These are phyloP conservation scores for Metschnikowia picachoensis DNA, from an alignment of 805 yeast species.

Conservation along the genomic window DNA sequence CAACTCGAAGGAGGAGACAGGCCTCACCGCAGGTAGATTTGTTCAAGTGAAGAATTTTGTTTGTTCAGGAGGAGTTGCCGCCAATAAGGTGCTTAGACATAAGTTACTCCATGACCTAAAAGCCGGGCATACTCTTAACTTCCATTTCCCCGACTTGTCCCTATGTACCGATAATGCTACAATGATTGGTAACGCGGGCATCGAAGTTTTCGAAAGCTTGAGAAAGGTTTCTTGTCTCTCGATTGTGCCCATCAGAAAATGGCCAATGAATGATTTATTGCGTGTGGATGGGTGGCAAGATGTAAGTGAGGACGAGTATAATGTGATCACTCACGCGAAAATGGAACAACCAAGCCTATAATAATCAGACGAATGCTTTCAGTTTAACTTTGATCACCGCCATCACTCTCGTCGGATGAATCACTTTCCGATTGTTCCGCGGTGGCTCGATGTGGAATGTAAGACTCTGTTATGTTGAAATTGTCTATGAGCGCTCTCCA, in stretches of 20 bases:
- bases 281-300: slow-evolving; percentile 49
- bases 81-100: slow-evolving; percentile 56
- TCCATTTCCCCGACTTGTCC: slow-evolving; percentile 63
- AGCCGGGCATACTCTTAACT: slow-evolving; percentile 20
- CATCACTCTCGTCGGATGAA: not conserved
- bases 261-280: slow-evolving; percentile 67
- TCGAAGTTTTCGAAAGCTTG: slow-evolving; percentile 68
- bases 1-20: slow-evolving; percentile 18
- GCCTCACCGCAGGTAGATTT: slow-evolving; percentile 35
- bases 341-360: slow-evolving; percentile 5
- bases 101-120: slow-evolving; percentile 42
- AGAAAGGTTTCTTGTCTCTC: slow-evolving; percentile 45
- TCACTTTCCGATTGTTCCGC: slow-evolving; percentile 12
- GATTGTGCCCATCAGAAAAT: slow-evolving; percentile 66
- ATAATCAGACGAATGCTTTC: not conserved
- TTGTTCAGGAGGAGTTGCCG: slow-evolving; percentile 93
- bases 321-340: slow-evolving; percentile 2
- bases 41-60: slow-evolving; percentile 53
- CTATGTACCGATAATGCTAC: slow-evolving; percentile 93
- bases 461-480: slow-evolving; percentile 53
- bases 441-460: slow-evolving; percentile 41
- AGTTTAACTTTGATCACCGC: not conserved
- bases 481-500: slow-evolving; percentile 58
- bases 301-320: slow-evolving; percentile 11
- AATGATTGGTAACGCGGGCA: slow-evolving; percentile 98